Percentiles rank a stretch among this genome's conserved stretches.
phyloP scores from a whole-genome alignment of 805 yeast species.

The Scheffersomyces lignosus region DNA sequence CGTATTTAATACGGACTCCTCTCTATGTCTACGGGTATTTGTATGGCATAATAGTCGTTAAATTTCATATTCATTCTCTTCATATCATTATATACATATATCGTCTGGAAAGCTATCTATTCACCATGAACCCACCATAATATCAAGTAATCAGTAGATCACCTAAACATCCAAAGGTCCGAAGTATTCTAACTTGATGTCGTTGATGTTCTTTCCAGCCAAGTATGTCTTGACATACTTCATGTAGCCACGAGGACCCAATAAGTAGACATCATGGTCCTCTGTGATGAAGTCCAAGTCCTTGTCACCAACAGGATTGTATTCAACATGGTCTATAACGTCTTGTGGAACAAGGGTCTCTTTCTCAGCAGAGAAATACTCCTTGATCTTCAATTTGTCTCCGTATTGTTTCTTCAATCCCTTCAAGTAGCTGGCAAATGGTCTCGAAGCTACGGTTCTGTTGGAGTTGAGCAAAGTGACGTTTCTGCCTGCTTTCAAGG shows the following conservation, averaged over 20 bases:
- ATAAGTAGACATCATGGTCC: constrained; percentile 26
- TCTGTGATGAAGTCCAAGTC: constrained; percentile 22
- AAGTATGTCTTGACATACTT: constrained; percentile 22
- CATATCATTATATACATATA: too few species aligned
- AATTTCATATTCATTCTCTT: too few species aligned
- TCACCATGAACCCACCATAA: too few species aligned
- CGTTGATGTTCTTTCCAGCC: constrained; percentile 11
- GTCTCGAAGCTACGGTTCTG: constrained; percentile 15
- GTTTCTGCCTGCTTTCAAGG: constrained; percentile 26
- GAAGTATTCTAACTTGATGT: constrained; percentile 28
- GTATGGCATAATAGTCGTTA: too few species aligned
- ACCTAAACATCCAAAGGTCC: constrained; percentile 32
- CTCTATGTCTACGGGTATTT: too few species aligned
- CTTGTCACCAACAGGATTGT: constrained; percentile 8
- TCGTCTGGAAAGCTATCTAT: too few species aligned
- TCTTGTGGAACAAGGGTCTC: background rate
- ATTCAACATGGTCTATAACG: constrained; percentile 11
- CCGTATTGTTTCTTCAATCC: constrained; percentile 12
- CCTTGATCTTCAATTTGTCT: constrained; percentile 17
- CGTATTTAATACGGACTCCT: too few species aligned
- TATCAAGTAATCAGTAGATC: too few species aligned
- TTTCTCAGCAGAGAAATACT: constrained; percentile 18
- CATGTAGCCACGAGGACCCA: constrained; percentile 39
- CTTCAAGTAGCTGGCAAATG: constrained; percentile 24
- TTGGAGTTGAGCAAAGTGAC: constrained; percentile 39